phyloP scores from a whole-genome alignment of 208 protist genomes.

The Wallacemonas sp. region DNA sequence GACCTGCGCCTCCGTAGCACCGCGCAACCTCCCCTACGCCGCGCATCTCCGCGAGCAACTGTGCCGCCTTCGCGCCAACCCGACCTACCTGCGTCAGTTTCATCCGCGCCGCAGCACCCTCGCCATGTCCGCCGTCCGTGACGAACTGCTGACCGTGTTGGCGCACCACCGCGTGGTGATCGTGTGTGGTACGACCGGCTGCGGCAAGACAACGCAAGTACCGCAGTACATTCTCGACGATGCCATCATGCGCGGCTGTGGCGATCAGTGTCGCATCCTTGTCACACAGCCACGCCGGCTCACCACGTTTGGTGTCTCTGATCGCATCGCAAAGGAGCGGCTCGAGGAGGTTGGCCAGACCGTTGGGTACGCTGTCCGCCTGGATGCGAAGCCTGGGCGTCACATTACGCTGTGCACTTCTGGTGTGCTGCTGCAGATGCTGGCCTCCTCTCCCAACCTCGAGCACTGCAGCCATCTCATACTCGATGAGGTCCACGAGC shows the following conservation, averaged over 20 bases:
- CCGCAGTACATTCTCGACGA: constrained; percentile 92
- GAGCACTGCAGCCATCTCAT: constrained; percentile 95
- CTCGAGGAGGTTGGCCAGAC: constrained; percentile 81
- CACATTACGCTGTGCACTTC: constrained; percentile 98
- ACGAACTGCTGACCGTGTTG: constrained; percentile 59
- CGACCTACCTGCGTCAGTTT: constrained; percentile 52
- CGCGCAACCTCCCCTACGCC: constrained; percentile 34
- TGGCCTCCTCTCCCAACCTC: constrained; percentile 87
- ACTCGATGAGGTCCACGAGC: constrained; percentile 99
- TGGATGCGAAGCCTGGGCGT: constrained; percentile 93
- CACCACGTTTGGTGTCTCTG: constrained; percentile 97
- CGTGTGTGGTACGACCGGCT: constrained; percentile 87
- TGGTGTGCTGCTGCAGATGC: constrained; percentile 97
- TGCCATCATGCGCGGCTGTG: constrained; percentile 51
- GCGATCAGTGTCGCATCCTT: constrained; percentile 67
- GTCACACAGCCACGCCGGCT: constrained; percentile 98
- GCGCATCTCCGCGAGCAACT: constrained; percentile 37
- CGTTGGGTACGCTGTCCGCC: constrained; percentile 97
- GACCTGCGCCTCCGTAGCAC: no score
- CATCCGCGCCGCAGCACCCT: constrained; percentile 66
- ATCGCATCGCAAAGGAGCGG: constrained; percentile 97
- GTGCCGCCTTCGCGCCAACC: constrained; percentile 31
- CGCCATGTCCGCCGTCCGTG: constrained; percentile 47
- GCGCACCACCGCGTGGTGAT: constrained; percentile 78
- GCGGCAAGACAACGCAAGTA: constrained; percentile 93